Evolutionary conservation across 345 rosid species (phyloP).

Genomic region (Eucalyptus regnans): DNA sequence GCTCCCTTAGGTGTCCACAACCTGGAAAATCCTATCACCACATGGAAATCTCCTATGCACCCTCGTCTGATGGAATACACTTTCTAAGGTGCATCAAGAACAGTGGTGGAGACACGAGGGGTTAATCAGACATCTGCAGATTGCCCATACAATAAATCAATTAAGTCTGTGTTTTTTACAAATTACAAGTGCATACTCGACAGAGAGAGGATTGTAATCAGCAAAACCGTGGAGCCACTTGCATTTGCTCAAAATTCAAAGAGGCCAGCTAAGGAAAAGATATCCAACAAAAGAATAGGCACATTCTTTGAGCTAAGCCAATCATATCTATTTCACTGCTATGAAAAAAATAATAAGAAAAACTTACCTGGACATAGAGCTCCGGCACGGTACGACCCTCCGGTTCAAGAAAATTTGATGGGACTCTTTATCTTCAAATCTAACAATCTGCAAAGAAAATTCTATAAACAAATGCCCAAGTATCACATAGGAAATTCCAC

Average conservation of each 20-base stretch:
- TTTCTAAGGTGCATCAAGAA: background rate
- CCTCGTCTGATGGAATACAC: no score
- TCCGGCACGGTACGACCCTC: slow-evolving; percentile 94
- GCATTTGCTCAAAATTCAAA: background rate
- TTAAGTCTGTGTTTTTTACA: no score
- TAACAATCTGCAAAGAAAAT: slow-evolving; percentile 44
- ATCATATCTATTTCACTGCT: background rate
- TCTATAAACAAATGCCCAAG: background rate
- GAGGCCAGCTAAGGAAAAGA: background rate
- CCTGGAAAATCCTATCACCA: background rate
- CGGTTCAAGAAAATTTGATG: slow-evolving; percentile 98
- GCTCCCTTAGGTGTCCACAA: background rate
- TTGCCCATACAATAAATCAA: background rate
- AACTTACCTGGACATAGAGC: slow-evolving; percentile 82
- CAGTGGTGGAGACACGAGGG: background rate
- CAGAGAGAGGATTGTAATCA: background rate
- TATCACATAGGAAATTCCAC: background rate
- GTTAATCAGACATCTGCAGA: background rate
- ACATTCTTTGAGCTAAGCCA: background rate
- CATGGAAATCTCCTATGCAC: no score
- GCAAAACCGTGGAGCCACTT: background rate
- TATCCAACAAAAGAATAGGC: background rate
- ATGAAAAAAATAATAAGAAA: background rate
- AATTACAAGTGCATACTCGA: background rate
- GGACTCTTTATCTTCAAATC: slow-evolving; percentile 91